Base-by-base conservation (phyloP, 2,329 filamentous ascomycete genomes). In the Aspergillus spinulosporus region DNA sequence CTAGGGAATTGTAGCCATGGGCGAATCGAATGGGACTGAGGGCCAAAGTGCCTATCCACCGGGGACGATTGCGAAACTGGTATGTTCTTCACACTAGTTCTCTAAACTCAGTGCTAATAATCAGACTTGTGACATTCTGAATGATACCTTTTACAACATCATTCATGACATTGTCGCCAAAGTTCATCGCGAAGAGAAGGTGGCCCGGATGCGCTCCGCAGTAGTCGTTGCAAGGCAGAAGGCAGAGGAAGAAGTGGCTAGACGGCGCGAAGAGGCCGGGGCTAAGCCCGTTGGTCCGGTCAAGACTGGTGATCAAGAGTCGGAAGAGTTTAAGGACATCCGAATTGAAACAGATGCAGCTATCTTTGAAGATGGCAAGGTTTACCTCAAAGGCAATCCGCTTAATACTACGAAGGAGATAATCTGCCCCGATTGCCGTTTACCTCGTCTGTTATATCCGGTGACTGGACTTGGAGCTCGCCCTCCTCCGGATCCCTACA, bases 151-250 rank as follows among this genome's bases (percentile, higher is more conserved):
- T 43, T 78, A 82, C 64, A 84, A 82, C 64, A 82, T 86, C 62
- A 80, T 86, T 62, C 81, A 85, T 69, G 80, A 83, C 63, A 78
- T 84, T 26, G 80, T 84, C 52, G 74, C 84, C 31, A 78, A 82
- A 60, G 80, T 79, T 32, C 84, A 87, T 66, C 82, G 82, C 59
- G 76, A 82, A 56, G 84, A 86, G 68, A 86, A 86, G 72, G 73
- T 82, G 58, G 78, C 84, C 43, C 80, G 84, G 56, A 83, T 83
- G 80, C 79, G 79, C 72, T 72, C 81, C 64, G 72, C 81, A 58
- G 69, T 78, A 29, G 67, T 78, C 26, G 58, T 74, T 42, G 72
- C 75, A 37, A 68, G 74, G 59, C 75, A 78, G 57, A 72, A 73
- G 58, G 76, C 76, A 4, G 76, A 78, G 60, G 70, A 72, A 46